Base-by-base conservation (phyloP, 495 filamentous ascomycete species). In the Talaromyces nanjingensis region DNA sequence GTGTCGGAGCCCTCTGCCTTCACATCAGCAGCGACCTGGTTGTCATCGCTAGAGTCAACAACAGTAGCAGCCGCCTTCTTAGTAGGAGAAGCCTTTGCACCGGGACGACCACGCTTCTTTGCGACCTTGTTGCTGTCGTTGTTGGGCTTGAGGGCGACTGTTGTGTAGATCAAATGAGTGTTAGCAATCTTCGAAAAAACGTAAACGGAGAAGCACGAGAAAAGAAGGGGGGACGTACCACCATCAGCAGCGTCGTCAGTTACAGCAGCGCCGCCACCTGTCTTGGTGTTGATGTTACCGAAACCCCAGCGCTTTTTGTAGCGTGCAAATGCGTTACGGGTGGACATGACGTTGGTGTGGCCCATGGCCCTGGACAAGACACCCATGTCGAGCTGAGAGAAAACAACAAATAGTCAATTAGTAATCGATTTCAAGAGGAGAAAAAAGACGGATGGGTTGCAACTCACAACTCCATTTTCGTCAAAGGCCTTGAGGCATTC, bases 301-400 rank as follows among this genome's bases (percentile, higher is more conserved):
- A 52, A 53, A 14, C 29, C 60, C 5, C 16, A 62, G 9, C 27
- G 39, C 29, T 62, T 62, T 14, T 62, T 62, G 39, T 31, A 24
- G 9, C 60, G 60, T 0, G 6, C 20, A n/a, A 53, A 62, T 1
- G 45, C 22, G 47, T 62, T 62, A 12, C 45, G 42, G 8, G 60
- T 62, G 3, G 45, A 54, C 25, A 3, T 9, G 16, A 62, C 9
- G 29, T 62, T 62, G 25, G 60, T 62, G 20, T 62, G 60, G 14
- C 60, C 60, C 18, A 54, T 31, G 8, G 60, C 45, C 29, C 7
- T 18, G 31, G 42, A 62, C 27, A 62, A 20, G 16, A 16, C 60
- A 11, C 16, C 9, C 1, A 62, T 53, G 24, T 62, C 60, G 14
- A 62, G 39, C 60, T 62, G 18, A 56, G 24, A 56, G 12, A 25